A percentile compares a stretch with the other conserved stretches of the same genome.
Evolutionary conservation across 768 basidiomycete species (phyloP).

Genomic region (Calocera viscosa): DNA sequence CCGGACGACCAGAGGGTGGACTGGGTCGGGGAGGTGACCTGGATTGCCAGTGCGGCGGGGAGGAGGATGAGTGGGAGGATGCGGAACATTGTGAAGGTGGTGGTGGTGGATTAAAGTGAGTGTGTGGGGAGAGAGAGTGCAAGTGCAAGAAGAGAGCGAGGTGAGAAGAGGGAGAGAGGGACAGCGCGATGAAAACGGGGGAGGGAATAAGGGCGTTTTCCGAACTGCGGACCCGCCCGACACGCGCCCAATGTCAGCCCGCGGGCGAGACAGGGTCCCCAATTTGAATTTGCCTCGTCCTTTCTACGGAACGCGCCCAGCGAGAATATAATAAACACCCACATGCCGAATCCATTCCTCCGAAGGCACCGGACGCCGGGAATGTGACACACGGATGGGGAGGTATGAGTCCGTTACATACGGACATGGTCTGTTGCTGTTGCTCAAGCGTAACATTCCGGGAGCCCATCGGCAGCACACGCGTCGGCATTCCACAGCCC

Average conservation of each 20-base stretch:
- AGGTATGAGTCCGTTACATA: not conserved
- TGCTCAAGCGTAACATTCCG: too few species aligned
- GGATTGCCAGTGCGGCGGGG: slow-evolving; percentile 50
- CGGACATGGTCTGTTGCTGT: not conserved
- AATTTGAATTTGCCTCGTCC: not conserved
- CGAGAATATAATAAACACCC: not conserved
- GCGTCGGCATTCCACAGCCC: too few species aligned
- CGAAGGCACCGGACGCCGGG: slow-evolving; percentile 8
- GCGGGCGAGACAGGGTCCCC: not conserved
- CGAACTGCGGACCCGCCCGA: not conserved
- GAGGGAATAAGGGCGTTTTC: not conserved
- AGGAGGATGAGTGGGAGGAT: slow-evolving; percentile 32
- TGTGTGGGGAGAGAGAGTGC: not conserved
- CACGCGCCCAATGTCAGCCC: not conserved
- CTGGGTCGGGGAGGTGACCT: slow-evolving; percentile 41
- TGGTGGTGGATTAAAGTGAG: not conserved
- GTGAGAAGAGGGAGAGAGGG: not conserved
- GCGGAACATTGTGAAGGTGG: not conserved
- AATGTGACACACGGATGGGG: not conserved
- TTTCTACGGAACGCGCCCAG: not conserved
- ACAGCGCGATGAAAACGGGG: not conserved
- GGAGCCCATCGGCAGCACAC: too few species aligned
- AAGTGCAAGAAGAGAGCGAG: not conserved
- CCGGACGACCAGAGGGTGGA: slow-evolving; percentile 44
- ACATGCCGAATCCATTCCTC: not conserved